A percentile compares a stretch with the other conserved stretches of the same genome.
These are phyloP conservation scores for Puccinia hordei DNA, from an alignment of 1,284 basidiomycete genomes.

Conservation along the genomic window DNA sequence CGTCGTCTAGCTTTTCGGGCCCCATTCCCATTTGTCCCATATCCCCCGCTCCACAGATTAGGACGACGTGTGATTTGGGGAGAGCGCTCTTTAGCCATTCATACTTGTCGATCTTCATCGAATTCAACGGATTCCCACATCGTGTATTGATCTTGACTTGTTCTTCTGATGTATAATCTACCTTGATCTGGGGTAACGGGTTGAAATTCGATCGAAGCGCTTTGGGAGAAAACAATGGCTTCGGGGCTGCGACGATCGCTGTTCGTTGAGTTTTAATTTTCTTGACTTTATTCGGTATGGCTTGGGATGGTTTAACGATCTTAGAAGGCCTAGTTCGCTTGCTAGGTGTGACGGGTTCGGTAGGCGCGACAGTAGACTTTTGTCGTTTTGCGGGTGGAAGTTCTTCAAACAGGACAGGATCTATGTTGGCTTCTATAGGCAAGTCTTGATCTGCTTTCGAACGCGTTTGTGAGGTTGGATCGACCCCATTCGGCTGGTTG, in stretches of 20 bases:
- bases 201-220: slow-evolving; percentile 45
- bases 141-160: neutral
- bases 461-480: neutral
- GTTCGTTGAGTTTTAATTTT: neutral
- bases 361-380: neutral
- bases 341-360: neutral
- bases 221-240: slow-evolving; percentile 41
- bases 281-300: neutral
- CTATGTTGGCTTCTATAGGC: neutral
- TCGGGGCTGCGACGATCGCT: neutral
- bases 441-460: neutral
- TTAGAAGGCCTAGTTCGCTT: neutral
- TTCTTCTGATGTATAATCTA: slow-evolving; percentile 20
- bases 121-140: slow-evolving; percentile 47
- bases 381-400: slow-evolving; percentile 14
- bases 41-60: slow-evolving; percentile 46
- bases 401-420: slow-evolving; percentile 1
- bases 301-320: neutral
- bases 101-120: slow-evolving; percentile 20
- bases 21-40: slow-evolving; percentile 49
- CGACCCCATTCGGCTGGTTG: neutral
- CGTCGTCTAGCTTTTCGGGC: slow-evolving; percentile 37
- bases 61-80: neutral
- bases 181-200: slow-evolving; percentile 21
- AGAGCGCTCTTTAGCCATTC: neutral